phyloP scores from a whole-genome alignment of 768 basidiomycete genomes.

The Lyophyllum decastes region DNA sequence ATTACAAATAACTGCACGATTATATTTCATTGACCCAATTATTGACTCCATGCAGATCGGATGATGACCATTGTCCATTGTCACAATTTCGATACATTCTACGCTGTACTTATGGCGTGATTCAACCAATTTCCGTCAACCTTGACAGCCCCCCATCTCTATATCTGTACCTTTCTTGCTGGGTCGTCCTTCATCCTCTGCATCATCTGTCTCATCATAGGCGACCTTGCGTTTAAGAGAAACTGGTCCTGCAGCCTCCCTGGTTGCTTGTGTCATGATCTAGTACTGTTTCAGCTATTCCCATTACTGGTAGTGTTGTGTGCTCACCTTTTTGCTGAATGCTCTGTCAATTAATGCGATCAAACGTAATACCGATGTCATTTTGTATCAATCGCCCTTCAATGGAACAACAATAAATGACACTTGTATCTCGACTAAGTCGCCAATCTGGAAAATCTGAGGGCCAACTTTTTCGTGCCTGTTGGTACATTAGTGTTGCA shows the following conservation, averaged over 20 bases:
- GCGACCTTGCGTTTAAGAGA: background rate
- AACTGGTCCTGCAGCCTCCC: background rate
- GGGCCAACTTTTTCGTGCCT: background rate
- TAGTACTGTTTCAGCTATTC: background rate
- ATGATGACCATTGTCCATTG: too few relatives aligned
- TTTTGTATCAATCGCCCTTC: slow-evolving; percentile 9
- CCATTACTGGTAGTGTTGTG: too few relatives aligned
- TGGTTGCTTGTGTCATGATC: background rate
- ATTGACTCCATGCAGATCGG: too few relatives aligned
- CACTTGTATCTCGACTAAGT: slow-evolving; percentile 14
- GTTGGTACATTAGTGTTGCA: background rate
- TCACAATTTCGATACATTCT: too few relatives aligned
- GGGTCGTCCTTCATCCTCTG: background rate
- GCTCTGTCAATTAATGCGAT: slow-evolving; percentile 9
- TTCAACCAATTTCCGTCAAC: too few relatives aligned
- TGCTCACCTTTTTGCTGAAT: slow-evolving; percentile 5
- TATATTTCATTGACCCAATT: too few relatives aligned
- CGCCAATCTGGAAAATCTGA: slow-evolving; percentile 5
- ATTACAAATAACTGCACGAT: too few relatives aligned
- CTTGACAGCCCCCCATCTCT: too few relatives aligned
- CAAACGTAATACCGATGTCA: slow-evolving; percentile 6
- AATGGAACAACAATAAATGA: slow-evolving; percentile 13
- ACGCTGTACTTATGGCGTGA: too few relatives aligned
- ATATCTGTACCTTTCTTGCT: background rate
- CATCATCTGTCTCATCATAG: background rate